Base-by-base conservation (phyloP, 106 monocot species). In the Iris macrosiphon region DNA sequence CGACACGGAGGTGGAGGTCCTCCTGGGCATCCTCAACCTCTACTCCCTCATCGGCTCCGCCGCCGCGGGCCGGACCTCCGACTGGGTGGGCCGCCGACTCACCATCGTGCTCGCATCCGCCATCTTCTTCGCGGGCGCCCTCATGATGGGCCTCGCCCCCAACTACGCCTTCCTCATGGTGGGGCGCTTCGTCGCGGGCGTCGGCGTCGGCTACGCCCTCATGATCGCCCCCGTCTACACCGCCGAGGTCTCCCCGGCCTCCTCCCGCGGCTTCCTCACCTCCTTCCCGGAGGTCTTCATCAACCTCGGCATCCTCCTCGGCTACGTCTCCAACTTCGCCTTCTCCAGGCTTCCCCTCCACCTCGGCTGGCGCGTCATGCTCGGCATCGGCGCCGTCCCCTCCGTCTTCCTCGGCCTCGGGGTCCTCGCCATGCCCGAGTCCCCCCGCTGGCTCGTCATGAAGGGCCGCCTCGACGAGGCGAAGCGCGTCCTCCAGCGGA, bases 161-260 rank as follows among this genome's bases (percentile, higher is more conserved):
- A 75, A 62, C 72, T 88, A 88, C 53, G 61, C 57, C 39, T 45
- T 88, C 30, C 78, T 88, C 62, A 81, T 88, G 82, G 52, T 62
- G 4, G 87, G 87, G 13, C 70, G 87, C 25, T 87, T 81, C 46
- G 77, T 87, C 8, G 81, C 81, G 15, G 87, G 87, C 5, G 37
- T 87, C 26, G 87, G 87, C 17, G 62, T 79, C 28, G 81, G 91
- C 11, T 91, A 76, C 55, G 81, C 79, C 7, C 66, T 78, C 12
- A 72, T 85, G 84, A 85, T 91, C 6, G 87, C 72, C n/a, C 78
- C 78, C 2, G 72, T 78, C 15, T 78, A 73, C 60, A 66, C 73
- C 2, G 66, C 65, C 35, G 66, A 73, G 66, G 25, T 73, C n/a
- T 49, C 73, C 1, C 73, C 65, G 0, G 60, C 73, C 12, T 44